Evolutionary conservation across 257 asterid species (phyloP), one percentile per base, ranked within the genome.

Genomic region (Ilex aquifolium): DNA sequence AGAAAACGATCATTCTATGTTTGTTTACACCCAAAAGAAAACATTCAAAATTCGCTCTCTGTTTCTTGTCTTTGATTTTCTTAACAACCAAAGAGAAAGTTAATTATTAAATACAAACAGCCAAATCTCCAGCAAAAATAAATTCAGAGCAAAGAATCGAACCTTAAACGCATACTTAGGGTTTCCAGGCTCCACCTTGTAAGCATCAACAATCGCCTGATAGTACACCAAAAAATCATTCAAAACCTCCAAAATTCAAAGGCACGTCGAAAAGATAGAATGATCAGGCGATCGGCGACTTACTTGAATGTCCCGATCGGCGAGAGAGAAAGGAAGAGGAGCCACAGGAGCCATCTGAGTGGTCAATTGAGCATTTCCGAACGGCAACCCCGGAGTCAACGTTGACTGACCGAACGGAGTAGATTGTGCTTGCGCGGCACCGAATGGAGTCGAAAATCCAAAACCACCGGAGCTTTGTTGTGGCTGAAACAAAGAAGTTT

Each of bases 341-440:
- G 99, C 86, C 13, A 90, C 96, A 0, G 99, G 96, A 60, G 99
- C 99, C 99, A 93, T 93, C 82, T 90, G 97, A 70, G 99, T 93
- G 51, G 95, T 90, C 78, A 90, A 74, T 59, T 87, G 99, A 70
- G 84, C 76, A 73, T 83, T 88, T 74, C 78, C 71, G 58, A 80
- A 80, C 72, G 79, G 80, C 55, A 71, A 65, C 15, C 83, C 50
- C 31, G 83, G 64, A 36, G 77, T 59, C 42, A 80, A 72, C 77
- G 69, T 51, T 7, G 69, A 6, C 64, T 77, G 82, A 48, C 72
- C 75, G 61, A 79, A 83, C 30, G 91, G 85, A 64, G 83, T 68
- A 15, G 60, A 12, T 53, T 82, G 95, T 44, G 83, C 60, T 72
- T 77, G 97, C 59, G 79, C 30, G 29, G 80, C 67, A 56, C 74